Base-by-base conservation (phyloP, 768 basidiomycete genomes). In the Dioszegia hungarica region DNA sequence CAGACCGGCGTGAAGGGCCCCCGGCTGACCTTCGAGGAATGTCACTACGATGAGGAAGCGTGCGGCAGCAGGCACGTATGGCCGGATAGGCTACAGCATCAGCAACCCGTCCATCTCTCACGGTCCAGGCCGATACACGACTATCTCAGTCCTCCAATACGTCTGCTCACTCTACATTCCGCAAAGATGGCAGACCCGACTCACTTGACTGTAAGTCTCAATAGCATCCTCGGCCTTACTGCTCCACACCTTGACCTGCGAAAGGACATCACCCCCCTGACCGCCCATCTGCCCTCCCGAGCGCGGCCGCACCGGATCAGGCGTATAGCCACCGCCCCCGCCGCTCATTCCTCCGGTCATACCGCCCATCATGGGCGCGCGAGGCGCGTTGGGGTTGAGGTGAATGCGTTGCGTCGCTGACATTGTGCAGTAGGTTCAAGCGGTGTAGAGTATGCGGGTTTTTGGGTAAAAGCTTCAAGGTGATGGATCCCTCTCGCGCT, bases 1-100 rank as follows among this genome's bases (percentile, higher is more conserved):
- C n/a, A n/a, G n/a, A n/a, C n/a, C n/a, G n/a, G n/a, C n/a, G 29
- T 38, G 9, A 29, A 25, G n/a, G n/a, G n/a, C n/a, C n/a, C n/a
- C n/a, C n/a, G n/a, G 44, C 70, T 61, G 29, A 72, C 70, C 70
- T 81, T 99, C 95, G 77, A 93, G 80, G 79, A 99, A 99, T 10
- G 95, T 99, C 38, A 95, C 91, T 50, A 99, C 90, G 77, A 98
- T 98, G 57, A 99, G 78, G 79, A 97, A 98, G 67, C 95, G 84
- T 57, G 92, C 94, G 76, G 97, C 86, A 53, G 90, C 86, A 38
- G 95, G 95, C 68, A 99, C 82, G 76, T 93, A 86, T 51, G 95
- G 95, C 75, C 86, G 86, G 78, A 98, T 80, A 19, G 95, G 95
- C 73, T 95, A 88, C 27, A 24, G 19, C 2, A 17, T 46, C 45